These are phyloP conservation scores for Phytophthora hybrid DNA, from an alignment of 352 stramenopile species.

Conservation along the genomic window DNA sequence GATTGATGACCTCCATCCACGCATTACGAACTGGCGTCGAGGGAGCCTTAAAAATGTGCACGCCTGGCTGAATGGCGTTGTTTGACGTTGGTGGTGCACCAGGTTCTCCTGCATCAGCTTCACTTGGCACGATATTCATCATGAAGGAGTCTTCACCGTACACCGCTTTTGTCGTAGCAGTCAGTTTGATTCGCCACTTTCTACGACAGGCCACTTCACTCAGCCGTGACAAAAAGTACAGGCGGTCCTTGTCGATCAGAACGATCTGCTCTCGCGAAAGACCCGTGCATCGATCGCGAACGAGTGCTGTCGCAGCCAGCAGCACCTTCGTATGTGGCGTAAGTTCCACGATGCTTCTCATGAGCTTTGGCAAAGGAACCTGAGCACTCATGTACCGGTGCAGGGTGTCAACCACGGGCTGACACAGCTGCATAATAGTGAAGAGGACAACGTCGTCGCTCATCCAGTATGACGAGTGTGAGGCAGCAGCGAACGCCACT, in stretches of 20 bases:
- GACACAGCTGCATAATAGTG: constrained; percentile 85
- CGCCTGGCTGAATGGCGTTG: constrained; percentile 26
- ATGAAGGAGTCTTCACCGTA: constrained; percentile 87
- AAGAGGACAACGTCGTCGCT: constrained; percentile 90
- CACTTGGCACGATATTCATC: constrained; percentile 69
- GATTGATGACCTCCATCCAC: constrained; percentile 74
- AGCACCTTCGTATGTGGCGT: constrained; percentile 75
- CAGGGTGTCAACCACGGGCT: constrained; percentile 83
- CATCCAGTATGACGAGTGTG: constrained; percentile 92
- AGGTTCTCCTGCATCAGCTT: constrained; percentile 34
- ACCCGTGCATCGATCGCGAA: constrained; percentile 81
- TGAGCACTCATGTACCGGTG: constrained; percentile 85
- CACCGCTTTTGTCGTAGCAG: constrained; percentile 53
- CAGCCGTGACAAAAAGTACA: constrained; percentile 72
- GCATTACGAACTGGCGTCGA: constrained; percentile 72
- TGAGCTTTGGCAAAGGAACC: constrained; percentile 73
- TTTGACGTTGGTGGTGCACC: constrained; percentile 34
- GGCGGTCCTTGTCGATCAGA: constrained; percentile 72
- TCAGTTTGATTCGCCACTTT: constrained; percentile 78
- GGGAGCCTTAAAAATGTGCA: constrained; percentile 70
- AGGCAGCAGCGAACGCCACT: constrained; percentile 81
- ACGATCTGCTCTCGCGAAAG: constrained; percentile 80
- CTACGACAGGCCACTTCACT: constrained; percentile 73
- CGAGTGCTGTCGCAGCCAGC: constrained; percentile 76
- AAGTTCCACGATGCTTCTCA: constrained; percentile 82